phyloP scores from a whole-genome alignment of 2,329 filamentous ascomycete genomes.

The Verticillium zaregamsianum region DNA sequence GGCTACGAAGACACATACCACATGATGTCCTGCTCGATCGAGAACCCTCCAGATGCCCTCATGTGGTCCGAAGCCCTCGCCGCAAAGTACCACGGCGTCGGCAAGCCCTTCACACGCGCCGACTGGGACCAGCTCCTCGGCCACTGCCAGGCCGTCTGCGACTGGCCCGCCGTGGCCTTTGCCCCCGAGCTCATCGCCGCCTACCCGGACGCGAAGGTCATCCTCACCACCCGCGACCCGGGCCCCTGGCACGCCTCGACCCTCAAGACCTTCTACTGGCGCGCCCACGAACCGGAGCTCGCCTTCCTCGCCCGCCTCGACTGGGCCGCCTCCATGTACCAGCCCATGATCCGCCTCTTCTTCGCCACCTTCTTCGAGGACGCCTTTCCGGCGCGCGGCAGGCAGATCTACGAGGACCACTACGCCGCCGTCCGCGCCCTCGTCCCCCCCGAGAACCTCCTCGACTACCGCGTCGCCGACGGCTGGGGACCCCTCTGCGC shows the following conservation, averaged over 20 bases:
- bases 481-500: slow-evolving; percentile 37
- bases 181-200: slow-evolving; percentile 32
- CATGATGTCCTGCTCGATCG: slow-evolving; percentile 17
- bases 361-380: neutral
- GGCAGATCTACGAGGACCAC: slow-evolving; percentile 5
- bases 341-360: neutral
- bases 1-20: slow-evolving; percentile 32
- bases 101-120: slow-evolving; percentile 9
- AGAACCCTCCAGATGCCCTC: neutral
- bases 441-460: slow-evolving; percentile 12
- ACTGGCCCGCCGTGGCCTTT: slow-evolving; percentile 31
- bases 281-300: neutral
- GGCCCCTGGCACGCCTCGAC: slow-evolving; percentile 19
- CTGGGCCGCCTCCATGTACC: neutral
- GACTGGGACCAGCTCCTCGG: slow-evolving; percentile 16
- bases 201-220: slow-evolving; percentile 37
- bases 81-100: slow-evolving; percentile 13
- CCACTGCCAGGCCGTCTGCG: slow-evolving; percentile 25
- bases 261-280: neutral
- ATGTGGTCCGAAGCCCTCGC: slow-evolving; percentile 17
- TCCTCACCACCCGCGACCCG: slow-evolving; percentile 25
- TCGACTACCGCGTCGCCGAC: slow-evolving; percentile 32
- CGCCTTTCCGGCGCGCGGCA: neutral
- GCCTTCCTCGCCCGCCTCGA: slow-evolving; percentile 1
- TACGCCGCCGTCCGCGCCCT: slow-evolving; percentile 5